Evolutionary conservation across 2,329 filamentous ascomycete genomes (phyloP), one percentile per base, ranked within the genome.

Genomic region (Camptophora hylomeconis): DNA sequence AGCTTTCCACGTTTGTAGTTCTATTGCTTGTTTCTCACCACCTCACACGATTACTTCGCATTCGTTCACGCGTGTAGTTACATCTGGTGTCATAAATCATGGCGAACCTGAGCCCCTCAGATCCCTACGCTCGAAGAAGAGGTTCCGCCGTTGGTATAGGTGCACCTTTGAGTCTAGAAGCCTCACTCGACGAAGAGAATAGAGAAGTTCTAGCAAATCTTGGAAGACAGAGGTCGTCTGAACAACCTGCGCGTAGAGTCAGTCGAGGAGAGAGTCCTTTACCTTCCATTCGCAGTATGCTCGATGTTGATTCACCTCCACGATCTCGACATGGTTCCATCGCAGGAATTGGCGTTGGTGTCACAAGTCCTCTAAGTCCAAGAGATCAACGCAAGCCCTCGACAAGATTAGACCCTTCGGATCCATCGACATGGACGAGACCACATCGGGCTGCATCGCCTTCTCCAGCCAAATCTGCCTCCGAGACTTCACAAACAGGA

Each of bases 131-230:
- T n/a, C n/a, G n/a, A n/a, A n/a, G n/a, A n/a, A n/a, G n/a, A n/a
- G n/a, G n/a, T n/a, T n/a, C n/a, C n/a, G n/a, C n/a, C n/a, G n/a
- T n/a, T n/a, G n/a, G n/a, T n/a, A n/a, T n/a, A n/a, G n/a, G n/a
- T n/a, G 32, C 34, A 17, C 37, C 37, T 1, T 82, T 82, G 75
- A 83, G 78, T 47, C 70, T 86, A 47, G 80, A 83, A 56, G 70
- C 76, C 26, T 71, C 75, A 41, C 63, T 84, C 39, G 80, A 84
- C 49, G 75, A 83, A 60, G 80, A 87, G 61, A 69, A 78, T 37
- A 64, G 66, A 38, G 78, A 82, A 55, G 74, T 84, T 20, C 61
- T 83, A 41, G 73, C 72, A 26, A 59, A 82, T 37, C 61, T 83
- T 22, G 74, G 79, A 50, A 66, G 65, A 24, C 48, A 37, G 31